Base-by-base conservation (phyloP, 805 yeast genomes). In the Zygoascus biomembranicola region DNA sequence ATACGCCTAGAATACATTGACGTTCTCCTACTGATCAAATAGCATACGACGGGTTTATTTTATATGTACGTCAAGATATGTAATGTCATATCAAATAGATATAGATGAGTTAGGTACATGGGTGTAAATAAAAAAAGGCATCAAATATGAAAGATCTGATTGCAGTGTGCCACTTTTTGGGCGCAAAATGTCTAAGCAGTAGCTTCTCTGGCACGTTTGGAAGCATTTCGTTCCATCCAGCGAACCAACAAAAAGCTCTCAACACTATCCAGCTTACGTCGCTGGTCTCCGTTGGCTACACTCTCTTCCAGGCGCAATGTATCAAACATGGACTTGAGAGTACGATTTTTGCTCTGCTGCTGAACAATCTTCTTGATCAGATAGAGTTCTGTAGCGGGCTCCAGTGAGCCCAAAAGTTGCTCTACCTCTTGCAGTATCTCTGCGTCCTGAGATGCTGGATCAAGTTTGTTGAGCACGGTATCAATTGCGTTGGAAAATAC, bases 181-280 rank as follows among this genome's bases (percentile, higher is more conserved):
- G 28, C 28, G 28, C 23, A 42, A 42, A 13, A 10, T 14, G 23
- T n/a, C 18, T 18, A 42, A 5, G 47, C 23, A 13, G 28, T 6
- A 23, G 28, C 28, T 20, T 23, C 32, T 44, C 35, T 44, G 18
- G 20, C 28, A 23, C 6, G 28, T 23, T 23, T 23, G 28, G 28
- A 23, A 23, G 28, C 39, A 13, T 35, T 42, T 26, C 50, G 37
- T 32, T 52, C 54, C 18, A 79, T 75, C 82, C 82, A 78, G 56
- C 81, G 66, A 28, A 74, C 73, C 49, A 77, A 55, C 43, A 78
- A 57, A 18, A 78, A 58, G 57, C 77, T 78, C 58, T 78, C 82
- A 10, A 67, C 66, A 16, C 43, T 43, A 16, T 52, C 47, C 16
- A 35, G 41, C 54, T 46, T 32, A 9, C 52, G 14, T 32, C 52